Base-by-base conservation (phyloP, 257 asterid genomes). In the Lavandula angustifolia region DNA sequence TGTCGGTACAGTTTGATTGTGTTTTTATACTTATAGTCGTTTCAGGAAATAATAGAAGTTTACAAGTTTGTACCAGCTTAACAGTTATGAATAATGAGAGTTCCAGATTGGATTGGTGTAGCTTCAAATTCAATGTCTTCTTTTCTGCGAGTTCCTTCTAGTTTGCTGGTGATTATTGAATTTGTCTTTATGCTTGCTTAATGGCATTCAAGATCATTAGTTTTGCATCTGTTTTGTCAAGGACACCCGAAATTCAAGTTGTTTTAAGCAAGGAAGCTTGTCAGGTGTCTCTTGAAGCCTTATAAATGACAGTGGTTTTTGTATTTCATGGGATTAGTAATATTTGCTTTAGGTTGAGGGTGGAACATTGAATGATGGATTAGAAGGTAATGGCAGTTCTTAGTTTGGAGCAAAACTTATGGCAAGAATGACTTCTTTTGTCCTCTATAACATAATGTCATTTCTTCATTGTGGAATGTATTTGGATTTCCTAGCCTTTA, bases 81-180 rank as follows among this genome's bases (percentile, higher is more conserved):
- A 48, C 41, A 29, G 47, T n/a, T 49, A 42, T 50, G 54, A 34
- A 31, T 42, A 35, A 52, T 60, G 59, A 42, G 17, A 17, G 40
- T 11, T 22, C 54, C 29, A 51, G 54, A 42, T 52, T 27, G 16
- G 58, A 63, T 63, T 53, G 58, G 46, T 71, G 11, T 34, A 37
- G 16, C 63, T 40, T 69, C 40, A 27, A 1, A 56, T 40, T 69
- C 40, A 27, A 1, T 47, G 42, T 12, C 3, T 51, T 10, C 16
- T 69, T 4, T 31, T 27, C 33, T 17, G 34, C 13, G 12, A 44
- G 16, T 17, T 41, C n/a, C 18, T 66, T 46, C 7, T 42, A 41
- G 42, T 8, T 54, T 41, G 49, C 2, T 29, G 14, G n/a, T 14
- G n/a, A 18, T 47, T 68, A 18, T n/a, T n/a, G n/a, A n/a, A n/a